These are phyloP conservation scores for Lodderomyces jiufengensis DNA, from an alignment of 1,139 yeast species.

Conservation along the genomic window DNA sequence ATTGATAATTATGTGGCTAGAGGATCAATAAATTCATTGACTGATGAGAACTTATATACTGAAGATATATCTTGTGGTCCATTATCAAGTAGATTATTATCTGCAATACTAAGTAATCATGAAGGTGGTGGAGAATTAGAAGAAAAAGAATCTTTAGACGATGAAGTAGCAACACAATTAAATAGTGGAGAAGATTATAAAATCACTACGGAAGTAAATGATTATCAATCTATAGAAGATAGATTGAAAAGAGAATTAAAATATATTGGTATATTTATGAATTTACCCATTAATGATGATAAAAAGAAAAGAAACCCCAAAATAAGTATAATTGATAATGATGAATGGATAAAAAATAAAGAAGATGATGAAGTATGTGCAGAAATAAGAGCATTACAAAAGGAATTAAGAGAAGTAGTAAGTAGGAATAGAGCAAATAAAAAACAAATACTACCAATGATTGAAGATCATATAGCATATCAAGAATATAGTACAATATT, in stretches of 20 bases:
- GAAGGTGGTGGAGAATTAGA: slow-evolving; percentile 23
- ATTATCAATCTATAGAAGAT: slow-evolving; percentile 81
- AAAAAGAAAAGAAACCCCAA: slow-evolving; percentile 19
- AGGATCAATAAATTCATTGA: slow-evolving; percentile 57
- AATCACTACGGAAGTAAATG: slow-evolving; percentile 38
- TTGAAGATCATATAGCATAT: slow-evolving; percentile 93
- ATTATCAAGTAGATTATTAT: slow-evolving; percentile 73
- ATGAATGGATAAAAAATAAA: slow-evolving; percentile 71
- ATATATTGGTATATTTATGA: slow-evolving; percentile 87
- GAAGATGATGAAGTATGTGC: slow-evolving; percentile 95
- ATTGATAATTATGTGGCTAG: slow-evolving; percentile 52
- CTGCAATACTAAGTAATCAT: slow-evolving; percentile 69
- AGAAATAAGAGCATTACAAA: slow-evolving; percentile 73
- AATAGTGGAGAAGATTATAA: slow-evolving; percentile 36
- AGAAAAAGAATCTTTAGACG: slow-evolving; percentile 13
- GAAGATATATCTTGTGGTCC: slow-evolving; percentile 91
- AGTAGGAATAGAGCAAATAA: slow-evolving; percentile 66
- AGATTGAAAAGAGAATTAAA: slow-evolving; percentile 81
- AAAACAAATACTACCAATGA: slow-evolving; percentile 60
- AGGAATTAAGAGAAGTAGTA: slow-evolving; percentile 59
- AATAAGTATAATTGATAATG: slow-evolving; percentile 51
- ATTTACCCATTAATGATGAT: slow-evolving; percentile 35
- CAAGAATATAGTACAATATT: slow-evolving; percentile 88
- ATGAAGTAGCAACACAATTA: slow-evolving; percentile 40
- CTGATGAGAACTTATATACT: slow-evolving; percentile 63